Percentiles rank a stretch among this genome's conserved stretches.
Evolutionary conservation across 139 green algal genomes (phyloP).

Genomic region (Microglena sp.): DNA sequence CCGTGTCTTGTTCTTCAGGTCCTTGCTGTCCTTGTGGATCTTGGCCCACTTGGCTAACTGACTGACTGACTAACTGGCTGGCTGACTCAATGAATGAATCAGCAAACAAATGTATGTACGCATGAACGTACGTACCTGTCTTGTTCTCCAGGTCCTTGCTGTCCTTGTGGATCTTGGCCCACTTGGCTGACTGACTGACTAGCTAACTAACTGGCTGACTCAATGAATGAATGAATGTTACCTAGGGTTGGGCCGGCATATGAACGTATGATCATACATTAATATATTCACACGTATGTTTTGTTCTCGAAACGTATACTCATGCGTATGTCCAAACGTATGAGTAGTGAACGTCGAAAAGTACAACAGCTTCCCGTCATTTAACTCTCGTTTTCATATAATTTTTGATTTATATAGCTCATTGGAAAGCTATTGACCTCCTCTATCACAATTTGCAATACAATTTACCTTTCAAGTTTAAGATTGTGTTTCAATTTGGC

Average conservation of each 20-base stretch:
- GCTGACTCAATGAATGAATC: no score
- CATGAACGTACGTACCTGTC: no score
- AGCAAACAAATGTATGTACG: no score
- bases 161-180: neutral
- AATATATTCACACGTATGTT: neutral
- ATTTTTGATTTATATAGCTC: neutral
- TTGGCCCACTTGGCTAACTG: neutral
- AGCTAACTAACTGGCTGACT: no score
- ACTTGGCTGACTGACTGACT: no score
- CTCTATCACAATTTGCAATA: neutral
- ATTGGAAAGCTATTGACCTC: neutral
- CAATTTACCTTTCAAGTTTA: neutral
- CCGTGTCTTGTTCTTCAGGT: conserved; percentile 12
- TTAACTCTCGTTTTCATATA: neutral
- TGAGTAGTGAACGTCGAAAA: neutral
- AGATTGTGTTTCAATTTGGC: neutral
- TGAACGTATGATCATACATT: neutral
- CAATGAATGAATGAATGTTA: neutral
- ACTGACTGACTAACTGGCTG: neutral
- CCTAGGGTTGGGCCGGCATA: neutral
- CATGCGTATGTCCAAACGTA: neutral
- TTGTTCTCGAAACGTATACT: neutral
- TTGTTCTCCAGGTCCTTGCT: neutral
- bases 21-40: neutral
- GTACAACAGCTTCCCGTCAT: neutral